Evolutionary conservation across 1,139 yeast genomes (phyloP), one percentile per base, ranked within the genome.

Genomic region (Lodderomyces theae): DNA sequence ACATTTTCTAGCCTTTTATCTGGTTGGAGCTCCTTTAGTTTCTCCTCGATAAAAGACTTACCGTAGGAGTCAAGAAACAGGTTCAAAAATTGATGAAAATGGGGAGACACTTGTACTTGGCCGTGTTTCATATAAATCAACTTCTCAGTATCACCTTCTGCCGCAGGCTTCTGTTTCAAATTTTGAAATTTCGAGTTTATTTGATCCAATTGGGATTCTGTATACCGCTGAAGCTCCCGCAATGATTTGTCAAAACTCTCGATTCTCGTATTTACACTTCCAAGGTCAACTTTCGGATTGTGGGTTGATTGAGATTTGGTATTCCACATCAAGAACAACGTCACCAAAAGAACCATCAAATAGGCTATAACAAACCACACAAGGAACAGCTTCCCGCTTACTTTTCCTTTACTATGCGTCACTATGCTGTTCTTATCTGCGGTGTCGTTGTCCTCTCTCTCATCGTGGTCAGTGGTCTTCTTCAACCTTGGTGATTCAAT

Each of bases 101-200:
- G 72, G 0, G 76, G 75, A 4, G 60, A 43, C 37, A 66, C 63
- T 44, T 66, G 72, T n/a, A 71, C 56, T 42, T 64, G 64, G 12
- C 57, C 55, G 44, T 69, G 52, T 38, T 60, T 61, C 17, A 64
- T 50, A 11, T 19, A 28, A 3, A 28, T 16, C 18, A 28, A 15
- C 12, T 28, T 28, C 12, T 28, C 31, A 13, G 18, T 23, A 19
- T 19, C 19, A 8, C 12, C 29, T 7, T 10, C 11, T 21, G 35
- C n/a, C 18, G 5, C 7, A 21, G 24, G 3, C 18, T 19, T 15
- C 18, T 10, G 12, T 5, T 18, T 12, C 25, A 32, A 13, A 3
- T 3, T 8, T 13, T 32, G 17, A 19, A 32, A 13, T 2, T 19
- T 18, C 22, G 35, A 19, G 5, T 12, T 23, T 21, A 32, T 15